A percentile compares a stretch with the other conserved stretches of the same genome.
phyloP scores from a whole-genome alignment of 1,284 basidiomycete species.

The Leccinum subatratum region DNA sequence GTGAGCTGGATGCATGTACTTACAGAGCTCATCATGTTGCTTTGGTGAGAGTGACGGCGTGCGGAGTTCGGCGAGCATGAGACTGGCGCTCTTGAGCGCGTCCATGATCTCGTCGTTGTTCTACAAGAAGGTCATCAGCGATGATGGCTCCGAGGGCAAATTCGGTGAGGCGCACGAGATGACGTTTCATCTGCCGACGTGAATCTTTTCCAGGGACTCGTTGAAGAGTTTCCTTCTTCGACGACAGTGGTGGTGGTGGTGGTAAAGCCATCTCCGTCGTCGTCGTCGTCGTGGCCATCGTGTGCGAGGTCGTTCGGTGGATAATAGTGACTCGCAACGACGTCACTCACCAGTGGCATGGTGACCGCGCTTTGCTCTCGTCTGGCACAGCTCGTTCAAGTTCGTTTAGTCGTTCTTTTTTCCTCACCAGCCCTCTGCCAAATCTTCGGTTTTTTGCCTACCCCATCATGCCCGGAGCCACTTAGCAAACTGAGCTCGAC shows the following conservation, averaged over 20 bases:
- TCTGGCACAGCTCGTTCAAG: too few relatives aligned
- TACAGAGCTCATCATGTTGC: conserved; percentile 95
- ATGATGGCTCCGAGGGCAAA: not conserved
- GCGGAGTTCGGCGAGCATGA: conserved; percentile 91
- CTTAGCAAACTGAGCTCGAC: too few relatives aligned
- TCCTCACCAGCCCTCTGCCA: too few relatives aligned
- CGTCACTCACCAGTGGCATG: not conserved
- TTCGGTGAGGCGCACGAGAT: conserved; percentile 59
- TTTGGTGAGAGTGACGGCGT: conserved; percentile 90
- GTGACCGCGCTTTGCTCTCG: too few relatives aligned
- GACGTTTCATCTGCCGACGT: conserved; percentile 92
- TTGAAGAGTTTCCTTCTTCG: conserved; percentile 78
- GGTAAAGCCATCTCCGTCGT: not conserved
- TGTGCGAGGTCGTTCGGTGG: conserved; percentile 9
- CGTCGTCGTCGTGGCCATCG: conserved; percentile 26
- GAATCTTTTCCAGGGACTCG: conserved; percentile 81
- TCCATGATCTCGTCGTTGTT: conserved; percentile 96
- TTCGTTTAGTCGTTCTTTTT: too few relatives aligned
- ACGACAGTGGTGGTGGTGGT: conserved; percentile 23
- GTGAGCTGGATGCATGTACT: conserved; percentile 24
- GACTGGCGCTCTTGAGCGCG: conserved; percentile 88
- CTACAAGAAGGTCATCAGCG: conserved; percentile 37
- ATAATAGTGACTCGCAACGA: not conserved
- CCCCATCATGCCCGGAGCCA: too few relatives aligned
- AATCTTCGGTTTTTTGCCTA: too few relatives aligned